Evolutionary conservation across 2,329 filamentous ascomycete species (phyloP).

Genomic region (Paracoccidioides brasiliensis): DNA sequence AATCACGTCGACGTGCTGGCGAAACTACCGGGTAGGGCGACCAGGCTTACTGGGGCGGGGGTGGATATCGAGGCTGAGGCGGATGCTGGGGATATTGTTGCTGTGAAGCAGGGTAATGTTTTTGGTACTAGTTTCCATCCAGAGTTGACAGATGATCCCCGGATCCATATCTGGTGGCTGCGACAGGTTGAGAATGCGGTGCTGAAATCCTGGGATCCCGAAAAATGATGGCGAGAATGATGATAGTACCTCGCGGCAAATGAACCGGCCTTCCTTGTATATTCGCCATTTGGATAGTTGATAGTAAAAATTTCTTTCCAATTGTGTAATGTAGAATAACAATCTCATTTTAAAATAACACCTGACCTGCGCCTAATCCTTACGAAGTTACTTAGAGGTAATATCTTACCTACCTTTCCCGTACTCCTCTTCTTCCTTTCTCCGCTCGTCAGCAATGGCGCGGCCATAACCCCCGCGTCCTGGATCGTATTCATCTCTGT

Average conservation of each 20-base stretch:
- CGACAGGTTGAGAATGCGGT: slow-evolving; percentile 46
- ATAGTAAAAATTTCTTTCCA: background rate
- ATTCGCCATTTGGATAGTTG: background rate
- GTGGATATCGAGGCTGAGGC: slow-evolving; percentile 27
- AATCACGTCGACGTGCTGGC: slow-evolving; percentile 47
- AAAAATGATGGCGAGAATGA: background rate
- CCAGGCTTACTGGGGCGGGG: slow-evolving; percentile 35
- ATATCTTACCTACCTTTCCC: slow-evolving; percentile 39
- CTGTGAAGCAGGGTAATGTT: slow-evolving; percentile 79
- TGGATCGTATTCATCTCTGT: slow-evolving; percentile 91
- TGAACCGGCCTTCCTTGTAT: background rate
- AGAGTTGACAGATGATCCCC: slow-evolving; percentile 72
- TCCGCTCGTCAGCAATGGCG: slow-evolving; percentile 53
- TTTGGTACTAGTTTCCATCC: slow-evolving; percentile 95
- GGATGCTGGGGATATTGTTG: slow-evolving; percentile 60
- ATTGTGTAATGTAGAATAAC: slow-evolving; percentile 4
- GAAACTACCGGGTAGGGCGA: slow-evolving; percentile 40
- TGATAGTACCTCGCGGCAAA: background rate
- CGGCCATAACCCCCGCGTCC: slow-evolving; percentile 81
- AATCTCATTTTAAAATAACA: slow-evolving; percentile 2
- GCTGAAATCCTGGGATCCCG: background rate
- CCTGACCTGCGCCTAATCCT: slow-evolving; percentile 5
- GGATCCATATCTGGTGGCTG: slow-evolving; percentile 93
- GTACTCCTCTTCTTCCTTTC: slow-evolving; percentile 47
- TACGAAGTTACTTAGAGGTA: background rate